Conservation (phyloP, 805 yeast species). For the Kluyveromyces wickerhamii region DNA sequence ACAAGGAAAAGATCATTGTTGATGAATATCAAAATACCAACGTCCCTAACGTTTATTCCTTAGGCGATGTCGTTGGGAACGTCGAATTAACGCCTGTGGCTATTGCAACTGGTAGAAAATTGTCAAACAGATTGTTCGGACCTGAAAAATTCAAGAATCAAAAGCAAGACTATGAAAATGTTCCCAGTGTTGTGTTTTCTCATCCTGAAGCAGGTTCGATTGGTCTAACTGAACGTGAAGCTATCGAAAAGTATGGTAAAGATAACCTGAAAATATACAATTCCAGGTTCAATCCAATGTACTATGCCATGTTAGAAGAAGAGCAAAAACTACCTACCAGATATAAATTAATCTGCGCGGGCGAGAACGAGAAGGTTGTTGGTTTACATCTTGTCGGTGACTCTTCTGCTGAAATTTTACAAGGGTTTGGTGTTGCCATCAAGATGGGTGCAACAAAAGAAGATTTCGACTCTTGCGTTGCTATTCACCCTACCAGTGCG, state of each 20-base stretch:
- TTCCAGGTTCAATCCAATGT: constrained; percentile 85
- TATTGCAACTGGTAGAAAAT: constrained; percentile 93
- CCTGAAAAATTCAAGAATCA: constrained; percentile 58
- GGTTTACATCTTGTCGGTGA: constrained; percentile 95
- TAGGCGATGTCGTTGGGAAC: constrained; percentile 92
- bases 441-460: constrained; percentile 99
- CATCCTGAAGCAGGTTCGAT: constrained; percentile 97
- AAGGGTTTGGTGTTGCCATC: constrained; percentile 97
- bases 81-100: constrained; percentile 97
- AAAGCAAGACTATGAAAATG: constrained; percentile 76
- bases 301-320: constrained; percentile 72
- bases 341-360: constrained; percentile 73
- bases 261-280: constrained; percentile 75
- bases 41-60: constrained; percentile 62
- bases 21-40: constrained; percentile 86
- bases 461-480: constrained; percentile 93
- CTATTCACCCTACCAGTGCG: constrained; percentile 97
- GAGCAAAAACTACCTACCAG: constrained; percentile 70
- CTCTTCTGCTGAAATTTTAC: constrained; percentile 81
- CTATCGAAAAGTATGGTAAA: constrained; percentile 69
- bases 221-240: constrained; percentile 77
- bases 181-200: constrained; percentile 94
- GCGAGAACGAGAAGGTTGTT: constrained; percentile 84
- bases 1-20: constrained; percentile 55
- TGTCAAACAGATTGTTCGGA: constrained; percentile 88